These are phyloP conservation scores for Eucommia ulmoides DNA, from an alignment of 257 asterid genomes.

Conservation along the genomic window DNA sequence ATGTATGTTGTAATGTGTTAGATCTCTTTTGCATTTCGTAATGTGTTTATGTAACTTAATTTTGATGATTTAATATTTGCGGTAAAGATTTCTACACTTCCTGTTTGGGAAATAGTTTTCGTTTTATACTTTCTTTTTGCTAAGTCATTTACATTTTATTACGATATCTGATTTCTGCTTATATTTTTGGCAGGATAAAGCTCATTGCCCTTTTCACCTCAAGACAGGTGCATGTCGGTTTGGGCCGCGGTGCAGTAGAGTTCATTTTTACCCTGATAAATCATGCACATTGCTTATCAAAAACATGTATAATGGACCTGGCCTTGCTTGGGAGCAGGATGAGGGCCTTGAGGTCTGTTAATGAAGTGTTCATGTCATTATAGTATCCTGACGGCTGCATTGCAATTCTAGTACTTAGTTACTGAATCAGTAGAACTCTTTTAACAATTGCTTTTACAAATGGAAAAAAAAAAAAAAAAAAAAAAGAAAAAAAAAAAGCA, in stretches of 20 bases:
- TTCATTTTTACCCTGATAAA: conserved; percentile 92
- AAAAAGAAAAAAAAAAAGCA: no score
- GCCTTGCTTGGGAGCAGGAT: conserved; percentile 98
- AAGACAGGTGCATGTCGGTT: conserved; percentile 97
- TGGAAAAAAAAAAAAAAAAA: no score
- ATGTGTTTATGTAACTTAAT: conserved; percentile 2
- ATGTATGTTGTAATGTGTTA: neutral
- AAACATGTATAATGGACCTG: conserved; percentile 95
- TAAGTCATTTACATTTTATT: neutral
- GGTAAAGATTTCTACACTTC: conserved; percentile 1
- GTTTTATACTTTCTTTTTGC: conserved; percentile 2
- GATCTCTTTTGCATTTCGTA: neutral
- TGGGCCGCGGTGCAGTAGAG: conserved; percentile 83
- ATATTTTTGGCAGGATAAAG: conserved; percentile 75
- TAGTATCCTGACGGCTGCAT: conserved; percentile 75
- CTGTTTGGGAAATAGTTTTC: conserved; percentile 9
- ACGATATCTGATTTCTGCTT: conserved; percentile 22
- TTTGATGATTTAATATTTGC: conserved; percentile 1
- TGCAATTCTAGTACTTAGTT: neutral
- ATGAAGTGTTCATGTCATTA: conserved; percentile 72
- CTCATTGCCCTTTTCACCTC: conserved; percentile 96
- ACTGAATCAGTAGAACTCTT: neutral
- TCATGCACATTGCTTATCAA: conserved; percentile 85
- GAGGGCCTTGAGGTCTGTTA: conserved; percentile 99
- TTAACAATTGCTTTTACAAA: neutral